A percentile compares a stretch with the other conserved stretches of the same genome.
phyloP scores from a whole-genome alignment of 1,139 yeast genomes.

The Saccharomycopsis hybrid region DNA sequence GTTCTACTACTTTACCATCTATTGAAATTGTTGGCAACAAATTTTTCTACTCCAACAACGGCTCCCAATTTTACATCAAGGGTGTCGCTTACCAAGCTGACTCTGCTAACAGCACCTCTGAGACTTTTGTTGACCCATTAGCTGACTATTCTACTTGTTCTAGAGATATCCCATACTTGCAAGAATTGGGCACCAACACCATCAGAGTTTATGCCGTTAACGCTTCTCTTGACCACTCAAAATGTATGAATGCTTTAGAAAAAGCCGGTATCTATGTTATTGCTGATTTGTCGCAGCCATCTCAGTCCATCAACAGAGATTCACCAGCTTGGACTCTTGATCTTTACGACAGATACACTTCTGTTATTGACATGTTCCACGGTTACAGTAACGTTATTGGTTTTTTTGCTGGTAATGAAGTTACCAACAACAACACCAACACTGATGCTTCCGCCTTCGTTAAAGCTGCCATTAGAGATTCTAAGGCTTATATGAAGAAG shows the following conservation, averaged over 20 bases:
- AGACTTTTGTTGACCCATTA: constrained; percentile 50
- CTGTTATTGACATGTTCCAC: constrained; percentile 67
- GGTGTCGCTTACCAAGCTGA: constrained; percentile 84
- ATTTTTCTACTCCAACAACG: constrained; percentile 73
- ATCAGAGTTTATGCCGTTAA: constrained; percentile 61
- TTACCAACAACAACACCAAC: constrained; percentile 65
- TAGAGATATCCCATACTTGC: constrained; percentile 55
- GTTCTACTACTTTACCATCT: constrained; percentile 36
- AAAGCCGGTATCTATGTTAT: constrained; percentile 64
- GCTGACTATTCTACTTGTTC: constrained; percentile 47
- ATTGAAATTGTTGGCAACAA: constrained; percentile 61
- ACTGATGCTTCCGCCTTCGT: constrained; percentile 81
- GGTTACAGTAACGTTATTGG: constrained; percentile 73
- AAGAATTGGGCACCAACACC: constrained; percentile 54
- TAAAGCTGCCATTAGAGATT: constrained; percentile 85
- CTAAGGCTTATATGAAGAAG: constrained; percentile 64
- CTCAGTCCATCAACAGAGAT: constrained; percentile 56
- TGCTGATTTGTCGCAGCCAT: constrained; percentile 67
- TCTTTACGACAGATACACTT: constrained; percentile 61
- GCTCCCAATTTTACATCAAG: constrained; percentile 73
- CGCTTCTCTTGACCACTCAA: constrained; percentile 51
- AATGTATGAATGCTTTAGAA: constrained; percentile 52
- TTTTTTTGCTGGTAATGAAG: constrained; percentile 90
- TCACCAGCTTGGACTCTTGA: constrained; percentile 52
- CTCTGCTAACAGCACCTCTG: constrained; percentile 46